Evolutionary conservation across 352 stramenopile species (phyloP), one percentile per base, ranked within the genome.

Genomic region (Phytophthora aleatoria): DNA sequence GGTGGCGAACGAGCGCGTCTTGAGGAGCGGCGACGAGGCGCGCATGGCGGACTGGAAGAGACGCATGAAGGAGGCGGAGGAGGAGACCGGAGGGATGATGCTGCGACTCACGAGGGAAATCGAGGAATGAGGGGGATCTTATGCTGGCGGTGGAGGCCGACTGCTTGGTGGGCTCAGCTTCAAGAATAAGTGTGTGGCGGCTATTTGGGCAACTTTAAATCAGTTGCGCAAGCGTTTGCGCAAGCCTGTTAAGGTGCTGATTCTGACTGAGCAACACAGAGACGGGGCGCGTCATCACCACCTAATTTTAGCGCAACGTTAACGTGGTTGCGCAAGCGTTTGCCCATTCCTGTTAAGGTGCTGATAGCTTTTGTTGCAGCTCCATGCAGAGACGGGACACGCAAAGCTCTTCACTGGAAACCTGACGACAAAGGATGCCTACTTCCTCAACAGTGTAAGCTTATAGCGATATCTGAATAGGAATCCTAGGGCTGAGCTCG

Each of bases 31-130:
- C 51, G 78, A 78, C 58, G 66, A 74, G 11, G 71, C 65, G 56
- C 68, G 70, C 62, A 77, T 80, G 59, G 76, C 75, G 64, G 77
- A 85, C 50, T 76, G 64, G 64, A 89, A 91, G 59, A 91, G 82
- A 54, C 82, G 82, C 82, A 91, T 91, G 35, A 31, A 35, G 9
- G 0, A n/a, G 39, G 24, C 5, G 51, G 20, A 31, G 38, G 26
- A 36, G 9, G 41, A 42, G 42, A 13, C 15, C n/a, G 15, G 20
- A 20, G 20, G 20, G 20, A 20, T 20, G 20, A 20, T 20, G 20
- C 20, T 71, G 60, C 52, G 60, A 44, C 54, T 64, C 33, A 13
- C 9, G 28, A 41, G 41, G 58, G 53, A 74, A 77, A 74, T 72
- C 30, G 52, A 36, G 41, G 65, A 77, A 77, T 77, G 69, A 71